A percentile compares a stretch with the other conserved stretches of the same genome.
phyloP scores from a whole-genome alignment of 2,329 filamentous ascomycete species.

The Pezicula neosporulosa region DNA sequence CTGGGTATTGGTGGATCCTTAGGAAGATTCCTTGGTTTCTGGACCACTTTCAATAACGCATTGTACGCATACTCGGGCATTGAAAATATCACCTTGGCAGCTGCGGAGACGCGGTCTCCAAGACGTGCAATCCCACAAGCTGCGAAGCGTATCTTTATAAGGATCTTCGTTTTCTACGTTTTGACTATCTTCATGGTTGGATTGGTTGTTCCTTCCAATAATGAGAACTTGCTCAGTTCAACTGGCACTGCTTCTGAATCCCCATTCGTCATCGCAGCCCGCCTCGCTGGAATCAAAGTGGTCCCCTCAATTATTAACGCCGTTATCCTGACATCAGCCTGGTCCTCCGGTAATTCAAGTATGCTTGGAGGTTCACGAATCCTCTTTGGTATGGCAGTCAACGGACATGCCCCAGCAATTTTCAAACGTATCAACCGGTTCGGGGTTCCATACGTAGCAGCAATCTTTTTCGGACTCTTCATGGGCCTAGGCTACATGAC shows the following conservation, averaged over 20 bases:
- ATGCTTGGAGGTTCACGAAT: constrained; percentile 56
- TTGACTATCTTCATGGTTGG: constrained; percentile 50
- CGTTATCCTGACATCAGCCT: constrained; percentile 67
- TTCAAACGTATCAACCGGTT: constrained; percentile 49
- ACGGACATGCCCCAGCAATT: constrained; percentile 52
- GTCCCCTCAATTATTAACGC: constrained; percentile 72
- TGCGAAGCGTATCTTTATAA: constrained; percentile 42
- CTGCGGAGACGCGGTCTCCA: constrained; percentile 49
- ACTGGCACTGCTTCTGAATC: constrained; percentile 45
- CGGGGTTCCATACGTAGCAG: constrained; percentile 54
- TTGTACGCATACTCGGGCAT: constrained; percentile 42
- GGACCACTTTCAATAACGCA: constrained; percentile 40
- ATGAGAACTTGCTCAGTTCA: constrained; percentile 43
- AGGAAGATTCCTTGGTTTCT: constrained; percentile 63
- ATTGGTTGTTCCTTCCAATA: constrained; percentile 51
- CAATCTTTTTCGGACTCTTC: constrained; percentile 49
- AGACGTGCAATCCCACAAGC: constrained; percentile 47
- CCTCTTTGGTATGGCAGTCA: constrained; percentile 54
- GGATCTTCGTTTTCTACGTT: constrained; percentile 50
- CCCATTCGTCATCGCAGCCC: constrained; percentile 69
- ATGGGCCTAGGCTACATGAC: constrained; percentile 57
- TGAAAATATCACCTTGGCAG: constrained; percentile 49
- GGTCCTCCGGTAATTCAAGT: constrained; percentile 62
- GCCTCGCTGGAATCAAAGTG: constrained; percentile 60
- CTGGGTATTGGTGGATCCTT: constrained; percentile 47